phyloP scores from a whole-genome alignment of 495 filamentous ascomycete genomes.

The Aspergillus funiculosus region DNA sequence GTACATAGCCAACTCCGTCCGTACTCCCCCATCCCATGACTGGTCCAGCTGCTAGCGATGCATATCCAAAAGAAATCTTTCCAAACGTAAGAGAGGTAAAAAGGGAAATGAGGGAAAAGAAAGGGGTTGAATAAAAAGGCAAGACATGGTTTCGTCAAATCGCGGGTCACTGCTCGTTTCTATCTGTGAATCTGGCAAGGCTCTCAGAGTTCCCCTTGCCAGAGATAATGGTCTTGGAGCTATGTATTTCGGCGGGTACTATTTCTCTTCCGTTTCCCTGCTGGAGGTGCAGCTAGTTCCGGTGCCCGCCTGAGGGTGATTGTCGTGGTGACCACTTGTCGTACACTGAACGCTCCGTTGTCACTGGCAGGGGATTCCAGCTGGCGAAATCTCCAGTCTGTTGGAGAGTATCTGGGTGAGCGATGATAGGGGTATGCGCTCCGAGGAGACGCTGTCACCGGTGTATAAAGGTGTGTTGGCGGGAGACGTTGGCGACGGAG shows the following conservation, averaged over 20 bases:
- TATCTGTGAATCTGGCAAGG: too few relatives aligned
- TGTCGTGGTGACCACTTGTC: conserved; percentile 13
- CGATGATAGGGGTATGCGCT: conserved; percentile 5
- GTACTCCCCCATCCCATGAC: not conserved
- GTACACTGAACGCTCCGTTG: conserved; percentile 5
- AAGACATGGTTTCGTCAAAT: too few relatives aligned
- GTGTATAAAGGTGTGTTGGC: conserved; percentile 4
- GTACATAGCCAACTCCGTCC: not conserved
- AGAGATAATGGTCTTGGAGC: too few relatives aligned
- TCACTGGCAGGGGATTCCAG: conserved; percentile 9
- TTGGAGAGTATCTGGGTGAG: conserved; percentile 3
- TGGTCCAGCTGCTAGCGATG: not conserved
- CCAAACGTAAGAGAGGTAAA: not conserved
- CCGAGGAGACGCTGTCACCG: conserved; percentile 2
- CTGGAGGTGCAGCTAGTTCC: conserved; percentile 7
- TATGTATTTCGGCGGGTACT: conserved; percentile 1
- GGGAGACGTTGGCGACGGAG: conserved; percentile 4
- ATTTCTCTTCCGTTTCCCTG: conserved; percentile 9
- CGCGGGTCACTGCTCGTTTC: too few relatives aligned
- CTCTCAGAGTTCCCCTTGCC: too few relatives aligned
- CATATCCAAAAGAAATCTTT: not conserved
- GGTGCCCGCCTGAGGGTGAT: conserved; percentile 12
- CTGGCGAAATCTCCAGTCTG: not conserved
- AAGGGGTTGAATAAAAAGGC: too few relatives aligned
- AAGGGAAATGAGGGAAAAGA: too few relatives aligned